Base-by-base conservation (phyloP, 2,329 filamentous ascomycete genomes). In the Triangularia verruculosa region DNA sequence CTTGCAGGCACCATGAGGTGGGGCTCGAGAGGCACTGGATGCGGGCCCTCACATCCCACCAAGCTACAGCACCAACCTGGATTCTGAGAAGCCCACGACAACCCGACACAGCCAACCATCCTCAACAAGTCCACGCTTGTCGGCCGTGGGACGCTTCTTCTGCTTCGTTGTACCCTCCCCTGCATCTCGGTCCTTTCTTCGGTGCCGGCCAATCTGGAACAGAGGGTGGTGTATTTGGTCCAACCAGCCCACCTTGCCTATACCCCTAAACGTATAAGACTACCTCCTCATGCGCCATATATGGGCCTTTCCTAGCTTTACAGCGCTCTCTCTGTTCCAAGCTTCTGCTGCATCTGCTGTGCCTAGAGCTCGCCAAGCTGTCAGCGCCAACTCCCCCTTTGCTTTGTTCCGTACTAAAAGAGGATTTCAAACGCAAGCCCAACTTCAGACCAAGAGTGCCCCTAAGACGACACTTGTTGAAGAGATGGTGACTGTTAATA, bases 401-500 rank as follows among this genome's bases (percentile, higher is more conserved):
- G 59, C 58, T 12, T 11, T 56, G 22, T 64, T 67, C 34, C 64
- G 64, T 32, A 47, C 59, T 25, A 66, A 57, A 25, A 61, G 58
- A 47, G 57, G 47, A 53, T 34, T 62, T 28, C 55, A 62, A 11
- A 47, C 39, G 22, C 22, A 28, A 54, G 22, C 12, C 51, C 51
- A 15, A 27, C 51, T 25, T 24, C 20, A 22, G 22, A 67, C 61
- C 25, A 64, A 54, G 39, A 32, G 5, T 43, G 13, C 20, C 25
- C 2, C 32, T 52, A n/a, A 25, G 59, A 24, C 15, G 59, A n/a
- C 63, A 52, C 60, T 56, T 12, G 58, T 43, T 9, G 65, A 75
- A 73, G 74, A 78, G 32, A 96, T 95, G 91, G 90, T 87, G 74
- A 87, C 84, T 60, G 88, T 96, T 69, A 82, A 95, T 77, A 97